Evolutionary conservation across 164 flowering plant species (phyloP), one percentile per base, ranked within the genome.

Genomic region (Aristolochia californica): DNA sequence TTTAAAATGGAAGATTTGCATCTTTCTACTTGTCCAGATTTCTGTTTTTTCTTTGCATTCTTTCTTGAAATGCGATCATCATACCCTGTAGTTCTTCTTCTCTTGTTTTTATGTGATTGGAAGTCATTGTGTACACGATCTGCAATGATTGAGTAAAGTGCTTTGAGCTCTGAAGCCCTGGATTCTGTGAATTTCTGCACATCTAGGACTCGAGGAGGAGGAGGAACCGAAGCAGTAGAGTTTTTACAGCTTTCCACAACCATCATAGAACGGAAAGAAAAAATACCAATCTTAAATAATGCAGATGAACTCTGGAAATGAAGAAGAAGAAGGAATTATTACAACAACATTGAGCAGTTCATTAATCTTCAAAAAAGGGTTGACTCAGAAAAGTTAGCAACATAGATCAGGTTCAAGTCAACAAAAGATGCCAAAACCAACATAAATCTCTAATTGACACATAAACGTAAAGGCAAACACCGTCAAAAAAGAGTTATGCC

Each of bases 1-100:
- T 43, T 22, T 11, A 13, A 13, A 11, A 16, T 66, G 48, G 45
- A 61, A 45, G 3, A 43, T 5, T n/a, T 49, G 25, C 30, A 61
- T 48, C 52, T 55, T 15, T 20, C 59, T 15, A 27, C 51, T 22
- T 27, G 48, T 40, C 61, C 77, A 15, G 55, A 11, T 68, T 62
- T 77, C 43, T 40, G 60, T 66, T 68, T 75, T 72, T 75, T 83
- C 20, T 69, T 63, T 11, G 17, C 18, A 26, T 70, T 73, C 11
- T 60, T 72, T 60, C 71, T 77, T 0, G 75, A 53, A 13, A 55
- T 50, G 14, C 84, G 72, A 45, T 77, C 70, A 55, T 80, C 77
- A 30, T 72, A 63, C 5, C 88, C 70, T 40, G 83, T 82, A 22
- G 99, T 93, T 68, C 99, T 77, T 59, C 88, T 75, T 66, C 99